Conservation (phyloP, 1,139 yeast species). For the Saccharomyces uvarum region DNA sequence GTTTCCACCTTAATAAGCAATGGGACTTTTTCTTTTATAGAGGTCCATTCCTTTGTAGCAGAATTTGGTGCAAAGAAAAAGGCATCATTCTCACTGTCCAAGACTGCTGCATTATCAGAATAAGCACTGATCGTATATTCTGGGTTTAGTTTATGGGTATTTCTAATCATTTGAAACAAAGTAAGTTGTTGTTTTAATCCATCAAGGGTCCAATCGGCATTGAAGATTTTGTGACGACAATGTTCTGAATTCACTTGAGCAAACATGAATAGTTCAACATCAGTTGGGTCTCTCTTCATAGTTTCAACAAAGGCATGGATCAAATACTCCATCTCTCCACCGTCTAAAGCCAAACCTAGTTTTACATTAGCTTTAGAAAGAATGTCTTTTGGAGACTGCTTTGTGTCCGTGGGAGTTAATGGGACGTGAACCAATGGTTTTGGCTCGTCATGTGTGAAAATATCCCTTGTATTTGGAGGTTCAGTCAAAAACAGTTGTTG, state of each 20-base stretch:
- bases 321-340: slow-evolving; percentile 86
- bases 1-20: slow-evolving; percentile 95
- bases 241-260: slow-evolving; percentile 99
- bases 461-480: slow-evolving; percentile 58
- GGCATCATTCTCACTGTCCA: slow-evolving; percentile 70
- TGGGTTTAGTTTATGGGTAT: slow-evolving; percentile 77
- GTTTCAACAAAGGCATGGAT: slow-evolving; percentile 64
- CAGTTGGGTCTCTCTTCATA: slow-evolving; percentile 90
- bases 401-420: slow-evolving; percentile 35
- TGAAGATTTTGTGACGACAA: slow-evolving; percentile 97
- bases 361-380: slow-evolving; percentile 70
- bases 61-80: slow-evolving; percentile 73
- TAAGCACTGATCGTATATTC: slow-evolving; percentile 87
- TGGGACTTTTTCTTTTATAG: slow-evolving; percentile 72
- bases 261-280: slow-evolving; percentile 96
- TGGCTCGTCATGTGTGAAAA: slow-evolving; percentile 74
- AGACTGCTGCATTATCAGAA: slow-evolving; percentile 97
- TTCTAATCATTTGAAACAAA: slow-evolving; percentile 90
- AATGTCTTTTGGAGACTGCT: slow-evolving; percentile 44
- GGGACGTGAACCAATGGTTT: slow-evolving; percentile 80
- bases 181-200: slow-evolving; percentile 65
- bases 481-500: slow-evolving; percentile 54
- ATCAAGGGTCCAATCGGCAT: slow-evolving; percentile 97
- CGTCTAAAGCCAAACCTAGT: slow-evolving; percentile 85
- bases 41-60: slow-evolving; percentile 61